Evolutionary conservation across 345 rosid genomes (phyloP).

Genomic region (Sapria himalayana): DNA sequence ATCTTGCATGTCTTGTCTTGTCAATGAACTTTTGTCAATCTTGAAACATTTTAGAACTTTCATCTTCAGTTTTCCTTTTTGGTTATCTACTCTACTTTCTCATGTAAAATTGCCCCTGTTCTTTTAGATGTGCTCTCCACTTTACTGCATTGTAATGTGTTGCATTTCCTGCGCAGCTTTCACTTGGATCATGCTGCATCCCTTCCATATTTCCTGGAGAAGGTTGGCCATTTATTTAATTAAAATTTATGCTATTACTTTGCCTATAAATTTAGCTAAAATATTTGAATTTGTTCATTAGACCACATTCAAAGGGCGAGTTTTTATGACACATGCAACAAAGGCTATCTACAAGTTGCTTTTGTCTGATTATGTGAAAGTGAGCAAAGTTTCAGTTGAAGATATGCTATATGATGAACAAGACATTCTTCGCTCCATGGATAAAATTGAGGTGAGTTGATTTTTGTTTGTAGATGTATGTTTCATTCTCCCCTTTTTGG

Average conservation of each 20-base stretch:
- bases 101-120: neutral
- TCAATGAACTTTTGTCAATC: no score
- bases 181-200: constrained; percentile 99
- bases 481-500: neutral
- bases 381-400: constrained; percentile 91
- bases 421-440: constrained; percentile 79
- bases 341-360: constrained; percentile 81
- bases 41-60: no score
- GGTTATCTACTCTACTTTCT: no score
- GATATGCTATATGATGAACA: constrained; percentile 92
- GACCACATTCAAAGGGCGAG: constrained; percentile 83
- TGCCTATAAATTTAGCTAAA: no score
- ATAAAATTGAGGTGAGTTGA: constrained; percentile 60
- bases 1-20: no score
- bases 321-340: constrained; percentile 95
- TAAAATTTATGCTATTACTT: neutral
- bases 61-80: no score
- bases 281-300: constrained; percentile 10
- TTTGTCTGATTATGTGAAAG: constrained; percentile 85
- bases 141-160: neutral
- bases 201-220: constrained; percentile 79
- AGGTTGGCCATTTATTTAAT: constrained; percentile 25
- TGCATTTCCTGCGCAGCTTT: constrained; percentile 42
- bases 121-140: neutral
- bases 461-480: neutral